Conservation (phyloP, 495 filamentous ascomycete genomes). For the Penicillium cataractarum region DNA sequence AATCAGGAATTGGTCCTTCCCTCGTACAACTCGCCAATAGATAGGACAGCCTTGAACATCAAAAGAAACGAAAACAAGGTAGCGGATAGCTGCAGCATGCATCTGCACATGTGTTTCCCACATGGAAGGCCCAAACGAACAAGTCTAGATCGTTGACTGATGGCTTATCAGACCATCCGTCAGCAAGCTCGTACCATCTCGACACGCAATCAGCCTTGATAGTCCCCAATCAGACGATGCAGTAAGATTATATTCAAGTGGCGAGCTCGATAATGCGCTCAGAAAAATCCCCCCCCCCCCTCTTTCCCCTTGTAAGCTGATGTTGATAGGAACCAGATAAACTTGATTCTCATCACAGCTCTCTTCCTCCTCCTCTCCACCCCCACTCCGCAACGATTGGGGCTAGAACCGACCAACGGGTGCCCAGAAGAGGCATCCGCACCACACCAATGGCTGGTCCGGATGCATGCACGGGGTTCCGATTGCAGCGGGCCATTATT, state of each 20-base stretch:
- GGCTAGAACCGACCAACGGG: neutral
- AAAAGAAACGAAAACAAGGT: slow-evolving; percentile 15
- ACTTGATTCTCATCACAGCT: neutral
- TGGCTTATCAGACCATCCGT: neutral
- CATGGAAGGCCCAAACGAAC: neutral
- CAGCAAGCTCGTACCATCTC: neutral
- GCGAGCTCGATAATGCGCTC: neutral
- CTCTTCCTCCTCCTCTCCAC: neutral
- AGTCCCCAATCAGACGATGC: neutral
- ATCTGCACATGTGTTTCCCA: slow-evolving; percentile 2
- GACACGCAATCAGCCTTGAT: neutral
- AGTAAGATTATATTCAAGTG: neutral
- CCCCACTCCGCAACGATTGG: neutral
- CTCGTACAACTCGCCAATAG: neutral
- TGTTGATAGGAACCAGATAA: neutral
- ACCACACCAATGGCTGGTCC: slow-evolving; percentile 16
- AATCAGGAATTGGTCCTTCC: neutral
- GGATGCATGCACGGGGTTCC: slow-evolving; percentile 23
- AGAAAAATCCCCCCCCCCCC: neutral
- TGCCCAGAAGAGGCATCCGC: neutral
- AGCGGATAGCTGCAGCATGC: slow-evolving; percentile 21
- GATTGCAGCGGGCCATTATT: neutral
- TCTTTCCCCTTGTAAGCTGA: neutral
- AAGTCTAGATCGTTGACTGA: slow-evolving; percentile 1
- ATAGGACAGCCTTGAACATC: neutral